Conservation (phyloP, 108 stramenopile species). For the Nitzschia sp. region DNA sequence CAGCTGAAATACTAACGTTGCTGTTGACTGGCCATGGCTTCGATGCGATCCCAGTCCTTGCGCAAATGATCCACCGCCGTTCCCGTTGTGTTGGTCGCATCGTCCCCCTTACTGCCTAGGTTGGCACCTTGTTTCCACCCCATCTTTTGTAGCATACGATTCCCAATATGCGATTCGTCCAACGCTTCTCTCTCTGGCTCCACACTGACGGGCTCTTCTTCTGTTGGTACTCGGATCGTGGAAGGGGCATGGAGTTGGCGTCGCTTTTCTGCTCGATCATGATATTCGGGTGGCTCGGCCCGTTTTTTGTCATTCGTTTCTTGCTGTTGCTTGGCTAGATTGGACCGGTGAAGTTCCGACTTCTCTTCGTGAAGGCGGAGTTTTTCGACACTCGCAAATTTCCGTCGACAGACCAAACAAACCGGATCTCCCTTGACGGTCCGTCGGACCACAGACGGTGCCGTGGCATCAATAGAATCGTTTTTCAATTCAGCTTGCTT, state of each 20-base stretch:
- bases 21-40: slow-evolving; percentile 45
- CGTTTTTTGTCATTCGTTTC: slow-evolving; percentile 22
- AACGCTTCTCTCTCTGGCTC: slow-evolving; percentile 5
- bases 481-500: slow-evolving; percentile 57
- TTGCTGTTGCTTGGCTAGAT: slow-evolving; percentile 49
- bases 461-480: neutral
- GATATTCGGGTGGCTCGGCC: slow-evolving; percentile 14
- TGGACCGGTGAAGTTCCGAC: slow-evolving; percentile 75
- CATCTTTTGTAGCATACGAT: slow-evolving; percentile 75
- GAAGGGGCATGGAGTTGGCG: slow-evolving; percentile 31
- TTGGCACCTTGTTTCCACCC: slow-evolving; percentile 68
- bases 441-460: slow-evolving; percentile 20
- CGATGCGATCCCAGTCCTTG: slow-evolving; percentile 85
- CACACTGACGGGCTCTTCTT: neutral
- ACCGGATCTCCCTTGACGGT: slow-evolving; percentile 72
- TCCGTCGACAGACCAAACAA: slow-evolving; percentile 69
- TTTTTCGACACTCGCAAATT: slow-evolving; percentile 69
- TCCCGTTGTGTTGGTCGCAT: neutral
- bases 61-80: slow-evolving; percentile 30
- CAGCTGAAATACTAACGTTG: too few species aligned
- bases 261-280: slow-evolving; percentile 56
- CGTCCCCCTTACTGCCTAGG: slow-evolving; percentile 28
- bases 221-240: neutral
- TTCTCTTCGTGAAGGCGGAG: slow-evolving; percentile 65
- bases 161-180: slow-evolving; percentile 60